Conservation (phyloP, 2,329 filamentous ascomycete genomes). For the Ophiostoma himal-ulmi region DNA sequence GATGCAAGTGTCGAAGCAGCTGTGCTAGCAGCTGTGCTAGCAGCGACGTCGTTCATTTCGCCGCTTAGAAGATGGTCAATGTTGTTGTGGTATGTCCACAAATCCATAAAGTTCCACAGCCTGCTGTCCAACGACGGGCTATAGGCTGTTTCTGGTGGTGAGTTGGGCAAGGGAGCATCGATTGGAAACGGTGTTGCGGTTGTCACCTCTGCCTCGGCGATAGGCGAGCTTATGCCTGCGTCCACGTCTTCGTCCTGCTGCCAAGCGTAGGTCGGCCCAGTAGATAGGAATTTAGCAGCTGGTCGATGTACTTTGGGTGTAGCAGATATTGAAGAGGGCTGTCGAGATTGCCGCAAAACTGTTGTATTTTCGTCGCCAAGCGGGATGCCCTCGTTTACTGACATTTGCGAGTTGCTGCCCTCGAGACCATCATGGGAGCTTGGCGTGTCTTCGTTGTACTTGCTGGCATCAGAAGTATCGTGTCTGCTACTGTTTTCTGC, state of each 20-base stretch:
- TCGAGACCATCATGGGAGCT: background rate
- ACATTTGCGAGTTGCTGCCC: background rate
- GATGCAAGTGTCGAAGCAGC: background rate
- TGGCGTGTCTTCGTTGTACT: background rate
- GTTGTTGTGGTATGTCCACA: conserved; percentile 4
- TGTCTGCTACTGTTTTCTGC: background rate
- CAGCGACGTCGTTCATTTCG: background rate
- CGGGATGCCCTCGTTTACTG: background rate
- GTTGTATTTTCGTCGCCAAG: background rate
- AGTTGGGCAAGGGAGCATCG: background rate
- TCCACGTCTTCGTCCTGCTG: background rate
- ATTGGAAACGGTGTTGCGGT: background rate
- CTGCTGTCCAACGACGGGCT: background rate
- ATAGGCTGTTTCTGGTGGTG: background rate
- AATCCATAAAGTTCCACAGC: conserved; percentile 13
- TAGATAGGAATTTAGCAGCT: background rate
- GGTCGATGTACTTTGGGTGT: background rate
- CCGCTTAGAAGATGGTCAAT: background rate
- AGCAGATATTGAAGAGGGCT: background rate
- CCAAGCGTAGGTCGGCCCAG: background rate
- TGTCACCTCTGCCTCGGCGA: background rate
- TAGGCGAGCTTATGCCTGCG: background rate
- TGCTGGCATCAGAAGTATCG: background rate
- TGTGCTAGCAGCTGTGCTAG: background rate
- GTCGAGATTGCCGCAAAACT: background rate